phyloP scores from a whole-genome alignment of 371 early-diverging fungal genomes.

The Mortierella sp. region DNA sequence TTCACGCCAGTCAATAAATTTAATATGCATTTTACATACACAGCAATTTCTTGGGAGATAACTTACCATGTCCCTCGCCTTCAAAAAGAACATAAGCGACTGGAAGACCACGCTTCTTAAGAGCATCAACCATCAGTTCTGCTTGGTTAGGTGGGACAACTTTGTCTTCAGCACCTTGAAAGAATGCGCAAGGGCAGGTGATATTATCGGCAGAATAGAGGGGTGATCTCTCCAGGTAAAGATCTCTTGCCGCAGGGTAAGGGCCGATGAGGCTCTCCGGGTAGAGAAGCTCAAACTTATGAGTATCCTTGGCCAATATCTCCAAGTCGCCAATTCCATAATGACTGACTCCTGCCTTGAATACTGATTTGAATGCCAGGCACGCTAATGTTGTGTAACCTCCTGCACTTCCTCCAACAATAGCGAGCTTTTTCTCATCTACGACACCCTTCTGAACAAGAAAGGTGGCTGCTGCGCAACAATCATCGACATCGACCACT shows the following conservation, averaged over 20 bases:
- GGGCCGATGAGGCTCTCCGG: conserved; percentile 73
- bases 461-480: conserved; percentile 77
- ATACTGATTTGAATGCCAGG: conserved; percentile 79
- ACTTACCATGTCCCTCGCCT: conserved; percentile 77
- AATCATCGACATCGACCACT: conserved; percentile 82
- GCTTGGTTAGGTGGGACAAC: conserved; percentile 85
- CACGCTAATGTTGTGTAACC: conserved; percentile 79
- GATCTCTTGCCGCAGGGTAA: conserved; percentile 65
- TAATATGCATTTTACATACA: neutral
- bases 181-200: conserved; percentile 75
- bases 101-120: conserved; percentile 69
- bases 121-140: conserved; percentile 76
- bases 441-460: conserved; percentile 70
- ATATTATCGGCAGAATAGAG: conserved; percentile 69
- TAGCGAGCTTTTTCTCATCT: conserved; percentile 70
- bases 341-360: conserved; percentile 75
- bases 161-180: conserved; percentile 83
- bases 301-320: conserved; percentile 75
- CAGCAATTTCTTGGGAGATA: neutral
- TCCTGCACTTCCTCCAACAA: conserved; percentile 80
- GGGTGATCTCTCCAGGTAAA: conserved; percentile 74
- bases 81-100: conserved; percentile 78
- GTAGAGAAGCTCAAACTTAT: conserved; percentile 84
- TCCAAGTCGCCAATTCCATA: conserved; percentile 82
- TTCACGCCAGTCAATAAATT: neutral